Evolutionary conservation across 805 yeast genomes (phyloP).

Genomic region (Trichomonascus vanleenenianus): DNA sequence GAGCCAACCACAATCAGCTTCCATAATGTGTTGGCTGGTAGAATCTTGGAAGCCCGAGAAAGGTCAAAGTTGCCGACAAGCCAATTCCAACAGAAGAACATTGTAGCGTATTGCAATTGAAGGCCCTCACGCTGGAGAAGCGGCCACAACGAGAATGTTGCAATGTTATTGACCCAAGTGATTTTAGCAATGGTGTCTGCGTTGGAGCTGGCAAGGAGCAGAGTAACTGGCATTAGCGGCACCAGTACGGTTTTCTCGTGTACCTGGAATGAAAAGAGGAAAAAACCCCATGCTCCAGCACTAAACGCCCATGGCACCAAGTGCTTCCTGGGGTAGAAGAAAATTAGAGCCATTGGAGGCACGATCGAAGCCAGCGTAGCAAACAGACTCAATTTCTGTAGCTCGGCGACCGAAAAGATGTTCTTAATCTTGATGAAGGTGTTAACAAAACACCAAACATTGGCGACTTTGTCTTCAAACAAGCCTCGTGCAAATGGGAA

Average conservation of each 20-base stretch:
- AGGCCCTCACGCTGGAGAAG: conserved; percentile 69
- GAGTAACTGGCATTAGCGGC: conserved; percentile 78
- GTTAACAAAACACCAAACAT: conserved; percentile 95
- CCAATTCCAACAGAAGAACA: conserved; percentile 68
- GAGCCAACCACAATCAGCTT: conserved; percentile 43
- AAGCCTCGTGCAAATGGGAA: conserved; percentile 92
- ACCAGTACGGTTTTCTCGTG: conserved; percentile 89
- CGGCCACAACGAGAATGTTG: conserved; percentile 84
- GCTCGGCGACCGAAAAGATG: conserved; percentile 44
- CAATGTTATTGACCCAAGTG: conserved; percentile 81
- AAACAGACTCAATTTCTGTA: conserved; percentile 44
- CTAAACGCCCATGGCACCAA: conserved; percentile 67
- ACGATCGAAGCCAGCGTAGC: conserved; percentile 37
- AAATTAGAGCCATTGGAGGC: conserved; percentile 48
- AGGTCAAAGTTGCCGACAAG: conserved; percentile 41
- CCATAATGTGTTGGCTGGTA: conserved; percentile 47
- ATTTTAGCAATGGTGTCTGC: conserved; percentile 62
- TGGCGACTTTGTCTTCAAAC: conserved; percentile 96
- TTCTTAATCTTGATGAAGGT: conserved; percentile 61
- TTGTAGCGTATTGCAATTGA: conserved; percentile 58
- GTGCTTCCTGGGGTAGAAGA: conserved; percentile 43
- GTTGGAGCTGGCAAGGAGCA: conserved; percentile 46
- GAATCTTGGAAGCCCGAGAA: conserved; percentile 15
- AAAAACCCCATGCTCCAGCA: conserved; percentile 81
- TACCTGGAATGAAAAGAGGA: conserved; percentile 86